Base-by-base conservation (phyloP, 176 grass and related monocot genomes). In the Zizania latifolia region DNA sequence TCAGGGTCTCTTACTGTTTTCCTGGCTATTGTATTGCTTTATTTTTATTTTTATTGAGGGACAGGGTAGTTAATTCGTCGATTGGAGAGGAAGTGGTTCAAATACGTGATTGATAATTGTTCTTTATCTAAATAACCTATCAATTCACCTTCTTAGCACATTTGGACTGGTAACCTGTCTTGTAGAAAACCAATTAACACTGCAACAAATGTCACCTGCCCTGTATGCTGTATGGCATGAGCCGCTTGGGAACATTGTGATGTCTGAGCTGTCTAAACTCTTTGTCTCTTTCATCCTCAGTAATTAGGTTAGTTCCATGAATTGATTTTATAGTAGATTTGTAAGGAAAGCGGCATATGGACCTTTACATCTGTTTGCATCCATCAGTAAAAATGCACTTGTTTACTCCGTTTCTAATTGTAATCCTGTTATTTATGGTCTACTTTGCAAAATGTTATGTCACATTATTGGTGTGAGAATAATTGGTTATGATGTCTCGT, bases 401-500 rank as follows among this genome's bases (percentile, higher is more conserved):
- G 11, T 60, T 74, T 72, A 7, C 32, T 56, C 61, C 1, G n/a
- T 14, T 43, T 74, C 34, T 55, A 76, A 70, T 43, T 12, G 16
- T 62, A 72, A 40, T 21, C 26, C 16, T 15, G 38, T 65, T 26
- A n/a, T 9, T 19, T n/a, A 19, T 35, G 24, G 3, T n/a, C 4
- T 86, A 4, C n/a, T 55, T 34, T 76, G 34, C 15, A 56, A 37
- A 69, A 70, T 81, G 10, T 63, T 33, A n/a, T 30, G 26, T 37
- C 11, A n/a, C 50, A 76, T 62, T 81, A 62, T 75, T 81, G 36
- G 21, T 81, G 33, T 62, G 28, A 16, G 62, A 48, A 33, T 58
- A 24, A 43, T 69, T 39, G 63, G 59, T 72, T 88, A 40, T 67
- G 64, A 62, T 85, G 81, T 82, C 35, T 65, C 13, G 8, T 56